Evolutionary conservation across 169 alveolate genomes (phyloP), one percentile per base, ranked within the genome.

Genomic region (Cyclospora cayetanensis): DNA sequence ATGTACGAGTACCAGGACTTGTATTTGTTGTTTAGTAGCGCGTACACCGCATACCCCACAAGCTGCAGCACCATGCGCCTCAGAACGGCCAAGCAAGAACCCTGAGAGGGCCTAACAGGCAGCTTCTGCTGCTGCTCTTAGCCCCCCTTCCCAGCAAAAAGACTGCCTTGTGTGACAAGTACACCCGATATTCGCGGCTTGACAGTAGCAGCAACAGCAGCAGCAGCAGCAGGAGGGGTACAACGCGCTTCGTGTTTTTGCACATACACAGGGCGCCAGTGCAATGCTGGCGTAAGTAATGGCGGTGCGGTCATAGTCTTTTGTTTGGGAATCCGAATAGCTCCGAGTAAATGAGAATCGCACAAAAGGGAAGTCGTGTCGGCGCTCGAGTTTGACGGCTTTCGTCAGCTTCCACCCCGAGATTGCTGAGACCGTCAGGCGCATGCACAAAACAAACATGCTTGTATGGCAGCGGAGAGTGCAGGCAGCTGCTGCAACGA

Each of bases 1-100:
- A 97, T 90, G 93, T 97, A 99, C 1, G 99, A 97, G 93, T 98
- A 98, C 99, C 99, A 98, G 50, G 99, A 96, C 90, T 96, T 97
- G 94, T 97, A 98, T 85, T 97, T 96, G 80, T 97, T 90, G 92
- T 98, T 95, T 41, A 93, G 89, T 35, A 98, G 94, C 35, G 99
- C 97, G 94, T 98, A 98, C 27, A 97, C 87, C 37, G 99, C 98
- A 90, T 98, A 98, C 18, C 98, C 98, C 31, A 93, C 34, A 15
- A 96, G 76, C 63, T 93, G 70, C 29, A 97, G 65, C 90, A 31
- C 29, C 20, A 35, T n/a, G n/a, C n/a, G 52, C 52, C 35, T 65
- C 70, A 46, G 18, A 60, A 22, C 41, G 77, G n/a, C n/a, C n/a
- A n/a, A n/a, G n/a, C n/a, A n/a, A n/a, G n/a, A n/a, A n/a, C n/a